phyloP scores from a whole-genome alignment of 306 rosid genomes.

The Gynostemma pentaphyllum region DNA sequence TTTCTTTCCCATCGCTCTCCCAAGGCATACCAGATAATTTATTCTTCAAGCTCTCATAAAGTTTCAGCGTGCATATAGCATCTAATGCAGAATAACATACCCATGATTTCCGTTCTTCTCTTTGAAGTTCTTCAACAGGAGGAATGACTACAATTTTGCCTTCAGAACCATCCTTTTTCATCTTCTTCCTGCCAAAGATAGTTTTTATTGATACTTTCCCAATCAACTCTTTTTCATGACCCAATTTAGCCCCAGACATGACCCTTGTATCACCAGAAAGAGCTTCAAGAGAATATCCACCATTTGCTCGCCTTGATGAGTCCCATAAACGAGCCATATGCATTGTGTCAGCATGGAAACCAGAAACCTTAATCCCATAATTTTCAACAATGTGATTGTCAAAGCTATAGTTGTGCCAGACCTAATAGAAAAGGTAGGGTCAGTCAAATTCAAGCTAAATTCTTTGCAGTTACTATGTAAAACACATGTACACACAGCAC shows the following conservation, averaged over 20 bases:
- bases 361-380: conserved; percentile 78
- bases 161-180: conserved; percentile 39
- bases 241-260: conserved; percentile 45
- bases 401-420: conserved; percentile 98
- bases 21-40: conserved; percentile 20
- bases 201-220: conserved; percentile 54
- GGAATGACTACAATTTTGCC: conserved; percentile 51
- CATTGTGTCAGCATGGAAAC: conserved; percentile 97
- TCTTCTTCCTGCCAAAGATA: conserved; percentile 44
- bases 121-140: conserved; percentile 88
- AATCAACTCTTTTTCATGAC: conserved; percentile 24
- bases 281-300: conserved; percentile 96
- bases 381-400: conserved; percentile 86
- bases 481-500: neutral
- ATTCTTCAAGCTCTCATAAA: conserved; percentile 38
- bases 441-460: conserved; percentile 16
- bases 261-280: conserved; percentile 55
- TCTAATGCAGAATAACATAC: conserved; percentile 47
- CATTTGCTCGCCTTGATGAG: conserved; percentile 67
- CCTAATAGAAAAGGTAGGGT: conserved; percentile 38
- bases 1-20: conserved; percentile 24
- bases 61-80: conserved; percentile 42
- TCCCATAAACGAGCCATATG: conserved; percentile 98
- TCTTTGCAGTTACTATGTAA: neutral
- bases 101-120: conserved; percentile 51